Evolutionary conservation across 2,329 filamentous ascomycete genomes (phyloP), one percentile per base, ranked within the genome.

Genomic region (Coniochaeta sp.): DNA sequence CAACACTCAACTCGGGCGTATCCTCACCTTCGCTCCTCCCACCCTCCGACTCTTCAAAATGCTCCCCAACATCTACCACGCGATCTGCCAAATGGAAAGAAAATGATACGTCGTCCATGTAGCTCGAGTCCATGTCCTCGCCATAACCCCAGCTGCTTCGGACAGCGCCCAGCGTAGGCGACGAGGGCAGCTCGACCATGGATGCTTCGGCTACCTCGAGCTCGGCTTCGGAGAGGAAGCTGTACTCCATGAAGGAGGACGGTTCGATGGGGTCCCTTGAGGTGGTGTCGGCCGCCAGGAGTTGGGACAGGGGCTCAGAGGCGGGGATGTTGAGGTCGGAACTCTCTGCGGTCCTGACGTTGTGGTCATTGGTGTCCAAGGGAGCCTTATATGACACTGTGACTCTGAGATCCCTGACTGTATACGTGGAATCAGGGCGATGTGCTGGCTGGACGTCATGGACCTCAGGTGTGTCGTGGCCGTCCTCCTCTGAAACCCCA

Each of bases 191-290:
- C 27, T 12, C 33, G 16, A n/a, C 18, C 24, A 30, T 45, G 10
- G 18, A 28, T 22, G 30, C 38, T 24, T 42, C 47, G 12, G 47
- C 14, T 18, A 49, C 48, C 6, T 58, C 55, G 49, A 52, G n/a
- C 31, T 51, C 56, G 32, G 46, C 40, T 9, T 53, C 57, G 16
- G 51, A 33, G 16, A 58, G 53, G 8, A 50, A 51, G 8, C 53
- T n/a, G n/a, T n/a, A n/a, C 48, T 24, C 38, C 49, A 16, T 53
- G 30, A 16, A 54, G 49, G n/a, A n/a, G n/a, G n/a, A n/a, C n/a
- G n/a, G n/a, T n/a, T n/a, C n/a, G n/a, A n/a, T n/a, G n/a, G n/a
- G n/a, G n/a, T n/a, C n/a, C n/a, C n/a, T n/a, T n/a, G n/a, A n/a
- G n/a, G n/a, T n/a, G n/a, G n/a, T n/a, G n/a, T n/a, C n/a, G n/a